A percentile compares a stretch with the other conserved stretches of the same genome.
Conservation (phyloP, 2,329 filamentous ascomycete species). For the Phaeosphaeriaceae sp. region DNA sequence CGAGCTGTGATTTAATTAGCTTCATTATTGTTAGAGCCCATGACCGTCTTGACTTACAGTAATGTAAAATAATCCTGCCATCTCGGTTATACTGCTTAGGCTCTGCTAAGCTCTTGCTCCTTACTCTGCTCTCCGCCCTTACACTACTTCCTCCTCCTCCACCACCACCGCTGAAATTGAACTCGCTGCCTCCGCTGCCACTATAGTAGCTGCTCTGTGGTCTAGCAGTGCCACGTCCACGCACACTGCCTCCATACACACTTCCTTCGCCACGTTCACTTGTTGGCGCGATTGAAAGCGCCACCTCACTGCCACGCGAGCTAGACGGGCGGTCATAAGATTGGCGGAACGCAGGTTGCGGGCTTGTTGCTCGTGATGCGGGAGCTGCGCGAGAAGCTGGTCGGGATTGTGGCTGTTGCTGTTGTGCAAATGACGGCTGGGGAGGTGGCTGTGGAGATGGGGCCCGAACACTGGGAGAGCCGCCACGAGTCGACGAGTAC, state of each 20-base stretch:
- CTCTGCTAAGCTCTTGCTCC: conserved; percentile 88
- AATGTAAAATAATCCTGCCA: conserved; percentile 87
- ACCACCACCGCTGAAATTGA: conserved; percentile 30
- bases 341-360: conserved; percentile 58
- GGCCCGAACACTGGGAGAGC: conserved; percentile 49
- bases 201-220: conserved; percentile 55
- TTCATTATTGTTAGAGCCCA: not conserved
- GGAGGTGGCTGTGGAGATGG: conserved; percentile 55
- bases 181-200: conserved; percentile 34
- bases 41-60: conserved; percentile 70
- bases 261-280: conserved; percentile 47
- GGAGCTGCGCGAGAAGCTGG: conserved; percentile 41
- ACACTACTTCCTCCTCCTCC: conserved; percentile 28
- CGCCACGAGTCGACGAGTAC: conserved; percentile 47
- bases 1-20: conserved; percentile 67
- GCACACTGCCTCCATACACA: conserved; percentile 50
- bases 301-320: conserved; percentile 51
- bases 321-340: conserved; percentile 58
- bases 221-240: conserved; percentile 42
- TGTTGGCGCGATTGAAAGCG: conserved; percentile 48
- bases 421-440: conserved; percentile 42
- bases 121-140: conserved; percentile 53
- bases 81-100: conserved; percentile 84
- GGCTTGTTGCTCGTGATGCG: conserved; percentile 56
- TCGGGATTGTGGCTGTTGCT: conserved; percentile 25